Base-by-base conservation (phyloP, 805 yeast species). In the Nakazawaea peltata region DNA sequence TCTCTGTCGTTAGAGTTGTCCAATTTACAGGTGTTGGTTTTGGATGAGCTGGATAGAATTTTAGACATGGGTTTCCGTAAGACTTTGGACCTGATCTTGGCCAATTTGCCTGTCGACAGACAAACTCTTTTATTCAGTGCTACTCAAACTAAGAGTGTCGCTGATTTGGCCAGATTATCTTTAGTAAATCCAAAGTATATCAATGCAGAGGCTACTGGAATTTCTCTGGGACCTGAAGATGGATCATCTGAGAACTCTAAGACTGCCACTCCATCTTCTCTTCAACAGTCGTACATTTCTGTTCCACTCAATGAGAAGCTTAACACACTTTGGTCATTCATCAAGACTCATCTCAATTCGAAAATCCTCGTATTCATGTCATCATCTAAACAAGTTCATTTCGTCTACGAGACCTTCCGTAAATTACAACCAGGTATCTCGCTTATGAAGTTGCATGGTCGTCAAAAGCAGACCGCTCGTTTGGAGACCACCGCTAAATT, bases 31-130 rank as follows among this genome's bases (percentile, higher is more conserved):
- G 71, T 81, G 51, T 59, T 87, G 30, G 87, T 87, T 2, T 57
- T 87, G 34, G 97, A 87, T 56, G 97, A 87, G 56, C 96, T 96
- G 0, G 97, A 87, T 52, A 65, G 96, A 45, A 84, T 92, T 48
- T 62, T 87, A 47, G 97, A 87, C 57, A 84, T 88, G 94, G 96
- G 96, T 6, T 87, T 87, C 67, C 78, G 77, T 51, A 74, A 74
- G 47, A 81, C 92, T 29, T 59, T 87, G 41, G 95, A 88, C 53
- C 81, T 80, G 21, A 87, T 87, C 36, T 59, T 87, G 19, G 71
- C 74, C 31, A 85, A 81, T 53, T 61, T 87, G 41, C 94, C 95
- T 1, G 74, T 81, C 9, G 68, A 77, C 4, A 71, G 95, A 52
- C 96, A 88, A 53, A 86, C 96, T 0, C 54, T 87, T 33, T 57